Percentiles rank a stretch among this genome's conserved stretches.
These are phyloP conservation scores for Thoreauomyces humboldtii DNA, from an alignment of 192 early-diverging fungal species.

Conservation along the genomic window DNA sequence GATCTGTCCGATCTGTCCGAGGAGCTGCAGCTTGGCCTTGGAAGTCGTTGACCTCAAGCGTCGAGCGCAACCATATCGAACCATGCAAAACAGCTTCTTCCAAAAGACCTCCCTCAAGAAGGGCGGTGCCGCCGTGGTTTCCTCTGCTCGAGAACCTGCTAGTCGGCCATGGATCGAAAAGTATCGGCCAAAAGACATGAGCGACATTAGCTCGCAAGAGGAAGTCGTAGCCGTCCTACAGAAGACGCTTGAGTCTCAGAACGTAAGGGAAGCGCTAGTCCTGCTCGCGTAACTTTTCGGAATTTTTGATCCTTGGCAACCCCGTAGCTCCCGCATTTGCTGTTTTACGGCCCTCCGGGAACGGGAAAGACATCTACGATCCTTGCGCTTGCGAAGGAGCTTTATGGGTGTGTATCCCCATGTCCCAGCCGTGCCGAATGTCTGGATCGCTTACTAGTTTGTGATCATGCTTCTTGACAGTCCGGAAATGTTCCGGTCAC, in stretches of 20 bases:
- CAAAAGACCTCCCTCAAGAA: too few relatives aligned
- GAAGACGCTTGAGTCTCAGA: slow-evolving; percentile 81
- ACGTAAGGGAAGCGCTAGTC: slow-evolving; percentile 53
- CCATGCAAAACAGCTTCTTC: too few relatives aligned
- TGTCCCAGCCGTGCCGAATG: neutral
- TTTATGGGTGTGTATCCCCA: slow-evolving; percentile 64
- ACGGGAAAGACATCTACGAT: slow-evolving; percentile 98
- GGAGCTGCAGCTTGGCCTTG: too few relatives aligned
- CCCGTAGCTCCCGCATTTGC: slow-evolving; percentile 83
- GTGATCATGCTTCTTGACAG: slow-evolving; percentile 39
- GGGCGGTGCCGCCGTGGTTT: too few relatives aligned
- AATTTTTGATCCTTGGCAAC: neutral
- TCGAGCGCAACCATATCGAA: too few relatives aligned
- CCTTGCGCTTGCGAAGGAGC: slow-evolving; percentile 80
- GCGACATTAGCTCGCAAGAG: slow-evolving; percentile 87
- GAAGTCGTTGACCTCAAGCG: too few relatives aligned
- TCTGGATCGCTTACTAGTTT: neutral
- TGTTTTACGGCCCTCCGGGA: slow-evolving; percentile 98
- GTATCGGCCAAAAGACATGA: slow-evolving; percentile 87
- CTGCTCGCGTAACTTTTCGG: neutral
- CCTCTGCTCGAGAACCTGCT: neutral
- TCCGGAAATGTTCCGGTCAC: slow-evolving; percentile 68
- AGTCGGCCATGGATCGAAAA: slow-evolving; percentile 84
- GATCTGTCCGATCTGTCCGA: too few relatives aligned
- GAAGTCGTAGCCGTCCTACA: slow-evolving; percentile 81